These are phyloP conservation scores for Aureobasidium sp. DNA, from an alignment of 2,329 filamentous ascomycete species.

Conservation along the genomic window DNA sequence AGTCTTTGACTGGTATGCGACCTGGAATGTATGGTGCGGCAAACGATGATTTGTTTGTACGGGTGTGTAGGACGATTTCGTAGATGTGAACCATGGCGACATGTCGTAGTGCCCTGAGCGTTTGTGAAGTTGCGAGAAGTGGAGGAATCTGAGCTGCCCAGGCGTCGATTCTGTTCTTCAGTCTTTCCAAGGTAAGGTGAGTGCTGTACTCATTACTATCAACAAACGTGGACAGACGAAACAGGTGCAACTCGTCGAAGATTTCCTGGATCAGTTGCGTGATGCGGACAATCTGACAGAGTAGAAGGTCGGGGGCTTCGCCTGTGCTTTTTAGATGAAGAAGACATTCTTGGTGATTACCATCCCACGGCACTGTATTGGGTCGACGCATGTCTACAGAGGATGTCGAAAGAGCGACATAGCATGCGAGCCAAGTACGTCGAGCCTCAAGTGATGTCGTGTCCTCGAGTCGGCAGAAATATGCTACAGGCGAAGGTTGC, in stretches of 20 bases:
- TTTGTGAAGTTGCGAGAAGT: conserved; percentile 11
- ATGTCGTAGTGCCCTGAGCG: conserved; percentile 20
- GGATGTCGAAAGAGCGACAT: conserved; percentile 15
- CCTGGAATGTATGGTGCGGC: conserved; percentile 23
- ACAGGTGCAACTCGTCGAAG: conserved; percentile 16
- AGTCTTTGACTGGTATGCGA: conserved; percentile 21
- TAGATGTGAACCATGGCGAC: conserved; percentile 22
- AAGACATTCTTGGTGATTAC: conserved; percentile 19
- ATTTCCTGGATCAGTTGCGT: conserved; percentile 21
- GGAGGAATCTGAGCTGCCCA: conserved; percentile 21
- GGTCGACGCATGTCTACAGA: conserved; percentile 16
- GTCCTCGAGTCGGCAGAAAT: neutral
- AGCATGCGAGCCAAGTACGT: conserved; percentile 18
- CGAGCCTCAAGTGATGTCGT: conserved; percentile 7
- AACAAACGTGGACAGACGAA: conserved; percentile 10
- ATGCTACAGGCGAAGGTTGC: neutral
- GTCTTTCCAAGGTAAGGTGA: conserved; percentile 16
- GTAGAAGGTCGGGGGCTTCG: conserved; percentile 16
- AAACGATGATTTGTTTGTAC: conserved; percentile 23
- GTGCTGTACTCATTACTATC: conserved; percentile 18
- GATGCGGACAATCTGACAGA: conserved; percentile 21
- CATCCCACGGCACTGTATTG: conserved; percentile 17
- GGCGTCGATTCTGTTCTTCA: conserved; percentile 19
- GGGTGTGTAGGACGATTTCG: conserved; percentile 23
- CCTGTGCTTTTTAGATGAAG: conserved; percentile 17